Conservation (phyloP, 2,329 filamentous ascomycete genomes). For the Pyrenochaeta sp. region DNA sequence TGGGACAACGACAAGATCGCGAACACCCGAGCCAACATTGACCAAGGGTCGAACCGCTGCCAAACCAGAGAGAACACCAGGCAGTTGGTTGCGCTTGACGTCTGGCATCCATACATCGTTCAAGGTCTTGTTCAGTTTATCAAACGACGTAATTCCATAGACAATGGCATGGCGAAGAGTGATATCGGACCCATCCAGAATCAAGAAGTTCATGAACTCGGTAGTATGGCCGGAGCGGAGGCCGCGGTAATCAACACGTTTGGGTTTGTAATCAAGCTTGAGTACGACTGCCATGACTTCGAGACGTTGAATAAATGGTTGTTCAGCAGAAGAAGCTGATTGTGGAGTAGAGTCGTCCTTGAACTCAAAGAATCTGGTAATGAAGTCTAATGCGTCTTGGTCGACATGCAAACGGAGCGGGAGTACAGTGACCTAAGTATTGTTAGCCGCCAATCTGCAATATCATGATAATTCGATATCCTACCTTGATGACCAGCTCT, state of each 20-base stretch:
- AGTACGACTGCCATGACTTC: slow-evolving; percentile 86
- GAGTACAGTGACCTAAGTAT: slow-evolving; percentile 67
- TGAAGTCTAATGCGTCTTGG: slow-evolving; percentile 95
- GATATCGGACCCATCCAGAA: slow-evolving; percentile 87
- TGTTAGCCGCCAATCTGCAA: slow-evolving; percentile 12
- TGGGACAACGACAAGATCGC: slow-evolving; percentile 85
- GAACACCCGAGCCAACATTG: slow-evolving; percentile 87
- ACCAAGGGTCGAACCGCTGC: slow-evolving; percentile 90
- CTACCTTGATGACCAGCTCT: slow-evolving; percentile 82
- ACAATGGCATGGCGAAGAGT: slow-evolving; percentile 87
- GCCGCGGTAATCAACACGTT: slow-evolving; percentile 94
- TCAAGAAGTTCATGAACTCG: slow-evolving; percentile 98
- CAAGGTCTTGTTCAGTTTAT: slow-evolving; percentile 84
- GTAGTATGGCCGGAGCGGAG: slow-evolving; percentile 92
- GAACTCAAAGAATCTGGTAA: slow-evolving; percentile 97
- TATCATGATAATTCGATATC: slow-evolving; percentile 53
- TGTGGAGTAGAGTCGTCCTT: slow-evolving; percentile 73
- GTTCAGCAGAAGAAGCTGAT: slow-evolving; percentile 66
- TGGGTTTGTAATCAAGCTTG: slow-evolving; percentile 95
- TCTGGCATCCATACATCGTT: slow-evolving; percentile 98
- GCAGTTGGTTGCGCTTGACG: slow-evolving; percentile 86
- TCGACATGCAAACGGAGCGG: slow-evolving; percentile 93
- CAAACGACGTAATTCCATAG: slow-evolving; percentile 90
- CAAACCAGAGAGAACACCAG: slow-evolving; percentile 84
- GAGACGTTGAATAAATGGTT: slow-evolving; percentile 87